phyloP scores from a whole-genome alignment of 768 basidiomycete genomes.

The Tricholoma hemisulphureum region DNA sequence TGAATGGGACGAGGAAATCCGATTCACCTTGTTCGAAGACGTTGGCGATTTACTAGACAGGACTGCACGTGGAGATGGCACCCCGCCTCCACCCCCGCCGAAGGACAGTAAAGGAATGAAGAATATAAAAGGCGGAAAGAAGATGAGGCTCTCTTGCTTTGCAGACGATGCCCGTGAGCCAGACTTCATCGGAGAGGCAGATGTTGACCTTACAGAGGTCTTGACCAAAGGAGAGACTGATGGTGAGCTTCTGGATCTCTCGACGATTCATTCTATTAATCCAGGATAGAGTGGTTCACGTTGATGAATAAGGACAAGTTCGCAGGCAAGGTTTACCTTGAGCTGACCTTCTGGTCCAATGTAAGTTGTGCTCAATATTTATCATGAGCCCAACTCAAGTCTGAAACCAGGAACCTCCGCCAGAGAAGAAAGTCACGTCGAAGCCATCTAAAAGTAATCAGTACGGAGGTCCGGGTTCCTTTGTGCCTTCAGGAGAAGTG shows the following conservation, averaged over 20 bases:
- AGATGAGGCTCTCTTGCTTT: slow-evolving; percentile 82
- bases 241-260: slow-evolving; percentile 52
- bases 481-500: slow-evolving; percentile 52
- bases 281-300: slow-evolving; percentile 83
- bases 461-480: slow-evolving; percentile 79
- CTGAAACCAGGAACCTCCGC: slow-evolving; percentile 63
- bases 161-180: slow-evolving; percentile 96
- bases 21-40: slow-evolving; percentile 87
- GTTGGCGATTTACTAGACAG: slow-evolving; percentile 50
- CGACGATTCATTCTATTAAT: slow-evolving; percentile 1
- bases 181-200: slow-evolving; percentile 89
- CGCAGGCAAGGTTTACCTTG: slow-evolving; percentile 92
- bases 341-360: slow-evolving; percentile 96
- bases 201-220: slow-evolving; percentile 85
- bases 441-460: slow-evolving; percentile 54
- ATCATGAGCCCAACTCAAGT: neutral
- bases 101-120: slow-evolving; percentile 48
- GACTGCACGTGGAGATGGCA: slow-evolving; percentile 38
- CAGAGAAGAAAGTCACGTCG: slow-evolving; percentile 60
- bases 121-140: slow-evolving; percentile 68
- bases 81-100: slow-evolving; percentile 70
- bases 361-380: slow-evolving; percentile 41
- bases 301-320: slow-evolving; percentile 90
- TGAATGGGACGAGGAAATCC: slow-evolving; percentile 98
- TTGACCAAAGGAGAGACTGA: slow-evolving; percentile 96